phyloP scores from a whole-genome alignment of 768 basidiomycete genomes.

The Trametes punicea region DNA sequence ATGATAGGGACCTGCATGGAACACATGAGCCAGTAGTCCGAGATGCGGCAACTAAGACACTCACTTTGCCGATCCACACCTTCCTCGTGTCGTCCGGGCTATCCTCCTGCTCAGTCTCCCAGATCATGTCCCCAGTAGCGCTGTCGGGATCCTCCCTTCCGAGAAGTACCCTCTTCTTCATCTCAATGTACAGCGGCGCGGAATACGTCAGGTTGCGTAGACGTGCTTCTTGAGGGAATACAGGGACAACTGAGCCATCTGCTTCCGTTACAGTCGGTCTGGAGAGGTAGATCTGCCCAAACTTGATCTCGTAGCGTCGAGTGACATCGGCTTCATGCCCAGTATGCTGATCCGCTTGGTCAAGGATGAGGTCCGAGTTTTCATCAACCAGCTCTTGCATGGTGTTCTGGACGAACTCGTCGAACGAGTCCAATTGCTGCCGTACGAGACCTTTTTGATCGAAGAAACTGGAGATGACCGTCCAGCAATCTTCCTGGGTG shows the following conservation, averaged over 20 bases:
- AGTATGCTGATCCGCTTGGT: conserved; percentile 95
- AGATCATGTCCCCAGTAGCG: conserved; percentile 73
- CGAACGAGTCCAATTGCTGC: conserved; percentile 97
- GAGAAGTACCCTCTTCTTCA: conserved; percentile 80
- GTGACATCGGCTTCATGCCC: conserved; percentile 78
- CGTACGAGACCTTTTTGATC: conserved; percentile 96
- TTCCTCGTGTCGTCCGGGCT: conserved; percentile 65
- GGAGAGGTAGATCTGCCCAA: conserved; percentile 96
- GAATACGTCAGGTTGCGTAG: conserved; percentile 95
- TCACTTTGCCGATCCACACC: conserved; percentile 93
- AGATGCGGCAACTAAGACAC: conserved; percentile 23
- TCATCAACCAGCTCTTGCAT: conserved; percentile 99
- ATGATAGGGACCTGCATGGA: conserved; percentile 91
- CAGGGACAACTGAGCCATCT: conserved; percentile 89
- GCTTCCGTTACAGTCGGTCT: conserved; percentile 92
- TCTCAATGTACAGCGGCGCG: conserved; percentile 92
- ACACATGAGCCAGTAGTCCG: background rate
- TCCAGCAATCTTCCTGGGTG: conserved; percentile 93
- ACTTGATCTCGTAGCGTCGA: conserved; percentile 94
- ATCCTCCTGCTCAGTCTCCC: conserved; percentile 72
- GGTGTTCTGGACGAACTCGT: conserved; percentile 98
- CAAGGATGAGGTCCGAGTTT: conserved; percentile 90
- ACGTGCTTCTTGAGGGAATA: conserved; percentile 96
- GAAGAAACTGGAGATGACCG: conserved; percentile 95
- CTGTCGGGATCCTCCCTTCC: conserved; percentile 82